Evolutionary conservation across 2,329 filamentous ascomycete species (phyloP).

Genomic region (Allantophomopsis lycopodina): DNA sequence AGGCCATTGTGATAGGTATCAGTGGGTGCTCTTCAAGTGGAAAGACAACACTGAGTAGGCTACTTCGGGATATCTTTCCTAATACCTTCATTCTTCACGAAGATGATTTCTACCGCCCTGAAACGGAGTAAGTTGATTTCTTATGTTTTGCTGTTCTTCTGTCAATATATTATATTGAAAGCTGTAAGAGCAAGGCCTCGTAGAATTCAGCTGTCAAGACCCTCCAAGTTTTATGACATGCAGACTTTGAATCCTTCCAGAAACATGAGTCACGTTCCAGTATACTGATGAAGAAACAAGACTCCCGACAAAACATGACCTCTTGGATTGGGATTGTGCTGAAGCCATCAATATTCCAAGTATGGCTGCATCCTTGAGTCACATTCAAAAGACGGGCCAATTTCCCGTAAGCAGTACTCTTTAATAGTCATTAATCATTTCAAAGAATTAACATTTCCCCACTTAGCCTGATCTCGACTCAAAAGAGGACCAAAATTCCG

Average conservation of each 20-base stretch:
- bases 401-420: constrained; percentile 38
- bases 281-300: constrained; percentile 18
- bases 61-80: constrained; percentile 72
- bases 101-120: constrained; percentile 88
- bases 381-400: constrained; percentile 56
- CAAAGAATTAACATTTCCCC: constrained; percentile 3
- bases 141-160: background rate
- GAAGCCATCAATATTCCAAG: constrained; percentile 60
- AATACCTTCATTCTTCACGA: constrained; percentile 76
- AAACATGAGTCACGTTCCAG: background rate
- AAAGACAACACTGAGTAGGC: constrained; percentile 83
- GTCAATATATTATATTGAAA: too few relatives aligned
- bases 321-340: constrained; percentile 87
- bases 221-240: too few relatives aligned
- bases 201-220: too few relatives aligned
- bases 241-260: background rate
- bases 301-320: constrained; percentile 38
- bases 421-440: constrained; percentile 13
- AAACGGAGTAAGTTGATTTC: constrained; percentile 44
- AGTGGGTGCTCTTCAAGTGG: constrained; percentile 87
- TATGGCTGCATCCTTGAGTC: constrained; percentile 51
- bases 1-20: constrained; percentile 56
- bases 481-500: constrained; percentile 49
- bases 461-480: constrained; percentile 32
- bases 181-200: too few relatives aligned